A percentile compares a stretch with the other conserved stretches of the same genome.
These are phyloP conservation scores for Taiwanofungus camphoratus DNA, from an alignment of 1,284 basidiomycete genomes.

Conservation along the genomic window DNA sequence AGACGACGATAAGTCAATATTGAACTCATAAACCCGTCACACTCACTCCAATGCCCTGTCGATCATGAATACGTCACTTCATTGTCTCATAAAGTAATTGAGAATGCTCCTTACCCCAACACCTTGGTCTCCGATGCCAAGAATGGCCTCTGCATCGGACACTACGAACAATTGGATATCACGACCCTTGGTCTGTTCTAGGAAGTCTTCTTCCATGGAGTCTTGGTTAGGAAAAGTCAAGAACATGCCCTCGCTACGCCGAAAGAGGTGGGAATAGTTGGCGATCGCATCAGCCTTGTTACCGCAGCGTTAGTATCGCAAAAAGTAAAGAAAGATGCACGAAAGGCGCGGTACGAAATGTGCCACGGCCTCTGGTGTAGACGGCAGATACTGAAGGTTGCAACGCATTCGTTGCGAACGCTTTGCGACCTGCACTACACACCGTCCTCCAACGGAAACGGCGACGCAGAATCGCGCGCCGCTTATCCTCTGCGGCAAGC, in stretches of 20 bases:
- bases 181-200: constrained; percentile 55
- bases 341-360: too few species aligned
- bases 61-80: not conserved
- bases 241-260: constrained; percentile 68
- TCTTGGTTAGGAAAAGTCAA: constrained; percentile 62
- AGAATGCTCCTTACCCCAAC: constrained; percentile 43
- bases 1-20: not conserved
- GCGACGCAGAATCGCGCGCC: too few species aligned
- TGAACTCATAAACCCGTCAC: not conserved
- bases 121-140: constrained; percentile 78
- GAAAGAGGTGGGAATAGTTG: constrained; percentile 77
- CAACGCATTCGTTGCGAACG: not conserved
- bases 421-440: too few species aligned
- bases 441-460: too few species aligned
- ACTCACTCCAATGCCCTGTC: constrained; percentile 42
- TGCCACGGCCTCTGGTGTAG: too few species aligned
- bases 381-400: not conserved
- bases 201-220: constrained; percentile 70
- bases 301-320: not conserved
- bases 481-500: too few species aligned
- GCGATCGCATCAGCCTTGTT: constrained; percentile 72
- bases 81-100: not conserved
- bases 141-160: constrained; percentile 78
- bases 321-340: too few species aligned
- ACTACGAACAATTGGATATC: constrained; percentile 73